Percentiles rank a stretch among this genome's conserved stretches.
Evolutionary conservation across 2,329 filamentous ascomycete species (phyloP).

Genomic region (Rutstroemia sp.): DNA sequence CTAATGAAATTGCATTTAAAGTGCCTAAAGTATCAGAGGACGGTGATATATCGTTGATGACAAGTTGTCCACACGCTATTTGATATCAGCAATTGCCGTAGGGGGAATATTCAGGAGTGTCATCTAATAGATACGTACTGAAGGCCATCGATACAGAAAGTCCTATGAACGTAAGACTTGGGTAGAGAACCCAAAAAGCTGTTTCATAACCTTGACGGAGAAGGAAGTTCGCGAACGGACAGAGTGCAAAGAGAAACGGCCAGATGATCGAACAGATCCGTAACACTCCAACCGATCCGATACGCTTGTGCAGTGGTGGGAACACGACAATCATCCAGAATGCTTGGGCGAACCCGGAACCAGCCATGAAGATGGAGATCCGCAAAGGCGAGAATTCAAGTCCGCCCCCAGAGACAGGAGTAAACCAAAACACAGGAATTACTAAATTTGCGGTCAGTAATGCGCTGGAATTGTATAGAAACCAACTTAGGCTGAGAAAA

Average conservation of each 20-base stretch:
- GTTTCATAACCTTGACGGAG: slow-evolving; percentile 38
- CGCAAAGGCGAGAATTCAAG: slow-evolving; percentile 52
- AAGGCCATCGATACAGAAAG: slow-evolving; percentile 39
- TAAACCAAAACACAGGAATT: slow-evolving; percentile 62
- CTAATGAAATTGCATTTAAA: slow-evolving; percentile 62
- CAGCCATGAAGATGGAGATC: slow-evolving; percentile 60
- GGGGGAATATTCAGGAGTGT: too few relatives aligned
- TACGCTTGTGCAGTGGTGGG: slow-evolving; percentile 55
- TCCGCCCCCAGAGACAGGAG: slow-evolving; percentile 53
- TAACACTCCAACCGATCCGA: slow-evolving; percentile 61
- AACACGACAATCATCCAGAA: slow-evolving; percentile 66
- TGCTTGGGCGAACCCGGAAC: slow-evolving; percentile 59
- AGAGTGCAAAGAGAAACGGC: slow-evolving; percentile 55
- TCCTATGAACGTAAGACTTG: slow-evolving; percentile 50
- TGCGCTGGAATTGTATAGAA: background rate
- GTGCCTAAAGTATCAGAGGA: slow-evolving; percentile 57
- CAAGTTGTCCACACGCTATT: slow-evolving; percentile 62
- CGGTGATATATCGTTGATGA: slow-evolving; percentile 67
- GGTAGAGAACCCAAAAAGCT: slow-evolving; percentile 26
- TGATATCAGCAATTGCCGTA: too few relatives aligned
- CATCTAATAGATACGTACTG: slow-evolving; percentile 34
- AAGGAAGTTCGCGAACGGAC: slow-evolving; percentile 49
- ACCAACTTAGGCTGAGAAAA: background rate
- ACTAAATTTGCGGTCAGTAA: slow-evolving; percentile 31
- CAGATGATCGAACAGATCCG: slow-evolving; percentile 49